These are phyloP conservation scores for Diplodia intermedia DNA, from an alignment of 2,329 filamentous ascomycete species.

Conservation along the genomic window DNA sequence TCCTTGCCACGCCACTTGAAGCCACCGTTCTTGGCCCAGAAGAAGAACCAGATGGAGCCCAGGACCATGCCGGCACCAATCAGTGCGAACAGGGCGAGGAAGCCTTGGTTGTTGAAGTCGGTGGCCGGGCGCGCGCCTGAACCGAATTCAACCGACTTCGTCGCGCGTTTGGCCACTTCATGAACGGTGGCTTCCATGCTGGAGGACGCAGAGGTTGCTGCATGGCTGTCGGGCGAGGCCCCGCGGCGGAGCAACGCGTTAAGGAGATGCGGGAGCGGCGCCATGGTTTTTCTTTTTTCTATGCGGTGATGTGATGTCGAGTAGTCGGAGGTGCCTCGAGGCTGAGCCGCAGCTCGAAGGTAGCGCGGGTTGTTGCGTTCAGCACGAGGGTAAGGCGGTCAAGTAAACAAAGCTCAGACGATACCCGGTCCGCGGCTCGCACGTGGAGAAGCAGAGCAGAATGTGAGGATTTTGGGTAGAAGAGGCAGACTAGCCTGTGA, in stretches of 20 bases:
- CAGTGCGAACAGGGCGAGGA: slow-evolving; percentile 88
- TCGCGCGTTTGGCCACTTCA: slow-evolving; percentile 23
- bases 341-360: slow-evolving; percentile 20
- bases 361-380: slow-evolving; percentile 1
- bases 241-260: slow-evolving; percentile 13
- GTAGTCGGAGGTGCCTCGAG: background rate
- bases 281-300: background rate
- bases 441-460: slow-evolving; percentile 17
- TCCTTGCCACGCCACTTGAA: slow-evolving; percentile 77
- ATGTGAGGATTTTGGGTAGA: background rate
- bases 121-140: slow-evolving; percentile 46
- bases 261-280: slow-evolving; percentile 24
- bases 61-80: slow-evolving; percentile 79
- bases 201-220: slow-evolving; percentile 1
- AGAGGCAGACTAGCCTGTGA: slow-evolving; percentile 9
- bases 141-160: slow-evolving; percentile 38
- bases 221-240: background rate
- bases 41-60: slow-evolving; percentile 94
- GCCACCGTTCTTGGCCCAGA: slow-evolving; percentile 91
- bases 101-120: slow-evolving; percentile 61
- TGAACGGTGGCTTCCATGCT: slow-evolving; percentile 1
- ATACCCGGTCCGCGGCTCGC: background rate
- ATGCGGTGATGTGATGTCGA: background rate
- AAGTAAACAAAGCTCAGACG: background rate
- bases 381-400: background rate